phyloP scores from a whole-genome alignment of 306 rosid genomes.

The Echinosophora koreensis region DNA sequence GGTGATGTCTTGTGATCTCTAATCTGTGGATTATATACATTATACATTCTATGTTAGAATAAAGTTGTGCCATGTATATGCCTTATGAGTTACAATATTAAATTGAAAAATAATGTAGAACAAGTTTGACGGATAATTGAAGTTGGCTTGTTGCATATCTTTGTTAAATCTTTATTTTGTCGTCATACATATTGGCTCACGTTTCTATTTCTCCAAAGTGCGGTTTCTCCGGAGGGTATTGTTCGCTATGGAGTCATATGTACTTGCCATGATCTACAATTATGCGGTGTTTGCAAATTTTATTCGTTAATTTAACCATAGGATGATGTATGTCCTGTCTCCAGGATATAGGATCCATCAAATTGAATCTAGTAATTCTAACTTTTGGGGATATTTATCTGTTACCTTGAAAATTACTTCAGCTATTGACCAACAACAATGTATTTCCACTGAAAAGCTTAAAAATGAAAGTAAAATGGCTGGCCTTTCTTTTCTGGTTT shows the following conservation, averaged over 20 bases:
- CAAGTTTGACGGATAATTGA: constrained; percentile 3
- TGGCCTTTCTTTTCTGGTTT: constrained; percentile 21
- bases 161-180: not conserved
- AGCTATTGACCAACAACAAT: not conserved
- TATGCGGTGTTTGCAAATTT: not conserved
- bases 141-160: constrained; percentile 17
- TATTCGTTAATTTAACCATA: not conserved
- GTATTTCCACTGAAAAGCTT: not conserved
- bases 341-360: not conserved
- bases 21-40: not conserved
- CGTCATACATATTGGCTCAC: not conserved
- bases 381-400: not conserved
- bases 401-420: not conserved
- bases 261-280: not conserved
- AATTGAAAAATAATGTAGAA: not conserved
- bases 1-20: not conserved
- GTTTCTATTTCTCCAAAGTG: not conserved
- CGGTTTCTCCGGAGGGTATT: constrained; percentile 5
- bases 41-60: too few species aligned
- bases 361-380: not conserved
- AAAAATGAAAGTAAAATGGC: not conserved
- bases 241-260: not conserved
- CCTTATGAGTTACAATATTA: too few species aligned
- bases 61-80: too few species aligned
- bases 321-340: constrained; percentile 11